Percentiles rank a stretch among this genome's conserved stretches.
These are phyloP conservation scores for Epichloe typhina DNA, from an alignment of 2,329 filamentous ascomycete species.

Conservation along the genomic window DNA sequence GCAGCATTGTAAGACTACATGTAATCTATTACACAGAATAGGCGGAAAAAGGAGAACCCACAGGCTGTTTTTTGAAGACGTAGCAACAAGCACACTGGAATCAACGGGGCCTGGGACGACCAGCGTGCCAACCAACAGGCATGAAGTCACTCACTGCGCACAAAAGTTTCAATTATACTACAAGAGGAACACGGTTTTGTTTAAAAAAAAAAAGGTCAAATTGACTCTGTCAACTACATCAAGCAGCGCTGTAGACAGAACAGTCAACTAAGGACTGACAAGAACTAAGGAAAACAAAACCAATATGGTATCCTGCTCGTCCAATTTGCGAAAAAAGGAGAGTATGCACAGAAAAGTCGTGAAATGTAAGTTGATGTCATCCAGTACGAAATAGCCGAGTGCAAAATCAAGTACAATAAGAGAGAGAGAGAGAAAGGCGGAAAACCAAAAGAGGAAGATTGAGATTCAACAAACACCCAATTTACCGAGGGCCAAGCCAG, in stretches of 20 bases:
- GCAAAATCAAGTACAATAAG: not conserved
- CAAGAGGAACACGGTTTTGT: not conserved
- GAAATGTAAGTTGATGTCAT: not conserved
- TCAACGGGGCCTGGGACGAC: not conserved
- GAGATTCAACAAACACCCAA: not conserved
- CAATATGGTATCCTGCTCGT: constrained; percentile 14
- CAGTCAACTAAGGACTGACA: not conserved
- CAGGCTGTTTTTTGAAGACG: not conserved
- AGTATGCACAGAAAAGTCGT: constrained; percentile 6
- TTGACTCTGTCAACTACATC: not conserved
- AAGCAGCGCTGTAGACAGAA: not conserved
- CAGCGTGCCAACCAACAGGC: too few species aligned
- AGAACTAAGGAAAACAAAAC: constrained; percentile 1
- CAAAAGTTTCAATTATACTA: not conserved
- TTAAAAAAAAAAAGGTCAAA: not conserved
- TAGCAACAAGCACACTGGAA: not conserved
- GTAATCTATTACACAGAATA: not conserved
- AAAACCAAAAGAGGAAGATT: too few species aligned
- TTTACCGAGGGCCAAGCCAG: not conserved
- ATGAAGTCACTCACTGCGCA: not conserved
- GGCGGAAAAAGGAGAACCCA: not conserved
- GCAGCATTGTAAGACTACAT: constrained; percentile 3
- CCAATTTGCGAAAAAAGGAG: constrained; percentile 7
- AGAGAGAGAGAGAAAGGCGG: not conserved
- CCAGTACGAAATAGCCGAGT: not conserved